Percentiles rank a stretch among this genome's conserved stretches.
These are phyloP conservation scores for Agrocybe praecox DNA, from an alignment of 768 basidiomycete species.

Conservation along the genomic window DNA sequence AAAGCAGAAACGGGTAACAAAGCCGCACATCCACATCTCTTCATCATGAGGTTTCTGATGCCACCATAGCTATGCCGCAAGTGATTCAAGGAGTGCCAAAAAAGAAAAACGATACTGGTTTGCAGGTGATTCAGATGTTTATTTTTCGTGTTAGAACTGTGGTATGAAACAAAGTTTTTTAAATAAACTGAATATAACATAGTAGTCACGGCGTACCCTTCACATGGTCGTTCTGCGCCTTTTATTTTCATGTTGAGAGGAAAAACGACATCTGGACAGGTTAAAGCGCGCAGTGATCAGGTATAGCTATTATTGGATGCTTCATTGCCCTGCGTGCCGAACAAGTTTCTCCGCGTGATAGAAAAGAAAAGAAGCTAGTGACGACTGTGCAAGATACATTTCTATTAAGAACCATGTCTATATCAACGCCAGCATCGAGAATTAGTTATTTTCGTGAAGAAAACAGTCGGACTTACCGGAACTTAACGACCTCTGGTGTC, in stretches of 20 bases:
- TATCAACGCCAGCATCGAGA: neutral
- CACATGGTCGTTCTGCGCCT: neutral
- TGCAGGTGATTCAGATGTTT: neutral
- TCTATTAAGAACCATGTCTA: neutral
- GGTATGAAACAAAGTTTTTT: neutral
- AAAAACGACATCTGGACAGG: neutral
- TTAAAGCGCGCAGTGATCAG: neutral
- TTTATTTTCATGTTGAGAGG: neutral
- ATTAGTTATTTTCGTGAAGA: neutral
- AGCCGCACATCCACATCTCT: neutral
- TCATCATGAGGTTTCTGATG: neutral
- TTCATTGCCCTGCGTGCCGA: too few relatives aligned
- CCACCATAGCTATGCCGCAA: neutral
- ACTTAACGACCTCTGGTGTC: neutral
- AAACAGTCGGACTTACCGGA: neutral
- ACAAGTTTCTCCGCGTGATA: neutral
- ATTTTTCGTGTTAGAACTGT: too few relatives aligned
- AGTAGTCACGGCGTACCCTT: neutral
- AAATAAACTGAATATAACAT: neutral
- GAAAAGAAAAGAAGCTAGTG: neutral
- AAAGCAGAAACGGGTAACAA: neutral
- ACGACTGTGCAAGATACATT: neutral
- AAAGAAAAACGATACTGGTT: neutral
- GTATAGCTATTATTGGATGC: neutral
- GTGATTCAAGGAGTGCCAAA: neutral